Evolutionary conservation across 23 red algal genomes (phyloP).

Genomic region (Chondrus crispus): DNA sequence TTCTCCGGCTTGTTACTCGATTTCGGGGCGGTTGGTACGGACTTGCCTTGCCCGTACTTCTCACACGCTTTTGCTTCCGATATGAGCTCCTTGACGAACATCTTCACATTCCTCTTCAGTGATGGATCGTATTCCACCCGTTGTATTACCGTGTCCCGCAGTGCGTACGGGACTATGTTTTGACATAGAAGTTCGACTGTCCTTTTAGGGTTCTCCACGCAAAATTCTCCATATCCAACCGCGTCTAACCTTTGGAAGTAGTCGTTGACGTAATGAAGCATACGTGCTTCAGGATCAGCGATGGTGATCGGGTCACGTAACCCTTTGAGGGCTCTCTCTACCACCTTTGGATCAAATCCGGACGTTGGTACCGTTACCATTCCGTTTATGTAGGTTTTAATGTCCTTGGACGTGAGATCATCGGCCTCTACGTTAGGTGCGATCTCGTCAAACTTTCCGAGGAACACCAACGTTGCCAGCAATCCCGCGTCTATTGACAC

Average conservation of each 20-base stretch:
- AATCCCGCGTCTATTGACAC: background rate
- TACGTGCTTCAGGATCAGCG: background rate
- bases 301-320: background rate
- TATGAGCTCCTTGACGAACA: background rate
- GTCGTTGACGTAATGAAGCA: background rate
- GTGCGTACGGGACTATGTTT: background rate
- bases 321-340: background rate
- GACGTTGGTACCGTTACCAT: background rate
- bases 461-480: constrained; percentile 3
- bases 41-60: no score
- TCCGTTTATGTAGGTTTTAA: background rate
- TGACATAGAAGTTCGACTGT: background rate
- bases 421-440: background rate
- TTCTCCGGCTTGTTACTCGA: no score
- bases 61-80: no score
- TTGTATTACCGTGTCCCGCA: background rate
- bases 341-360: background rate
- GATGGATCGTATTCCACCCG: background rate
- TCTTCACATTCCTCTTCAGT: background rate
- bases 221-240: background rate
- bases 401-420: background rate
- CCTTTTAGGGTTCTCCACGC: background rate
- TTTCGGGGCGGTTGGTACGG: no score
- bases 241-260: background rate
- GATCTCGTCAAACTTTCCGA: constrained; percentile 17